Base-by-base conservation (phyloP, 331 rosid genomes). In the Pyracantha coccinea region DNA sequence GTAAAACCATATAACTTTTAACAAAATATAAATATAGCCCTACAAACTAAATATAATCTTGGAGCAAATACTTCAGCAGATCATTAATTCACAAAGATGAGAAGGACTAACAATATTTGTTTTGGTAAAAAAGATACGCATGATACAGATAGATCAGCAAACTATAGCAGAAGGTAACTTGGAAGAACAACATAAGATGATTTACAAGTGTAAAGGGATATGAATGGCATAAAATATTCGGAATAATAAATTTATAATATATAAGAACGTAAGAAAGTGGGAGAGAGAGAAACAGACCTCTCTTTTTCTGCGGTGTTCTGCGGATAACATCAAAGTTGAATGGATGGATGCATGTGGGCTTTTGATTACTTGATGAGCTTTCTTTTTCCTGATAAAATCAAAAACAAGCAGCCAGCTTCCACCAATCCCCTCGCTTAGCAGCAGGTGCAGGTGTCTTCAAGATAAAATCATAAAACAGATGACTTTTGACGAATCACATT, bases 401-500 rank as follows among this genome's bases (percentile, higher is more conserved):
- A 81, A 81, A 38, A 73, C 6, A 66, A 83, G 86, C 78, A 81
- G 85, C 63, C 86, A 83, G 63, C 31, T 79, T 72, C 69, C 59
- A 71, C 88, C 91, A 90, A 88, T 90, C 73, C 61, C 72, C 32
- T 35, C 57, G 52, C 79, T 27, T 54, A 59, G 74, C 66, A 72
- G 72, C 87, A 78, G 80, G 25, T 20, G 74, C 87, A 70, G 66
- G 7, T 57, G 54, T 77, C 59, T 74, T 76, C 60, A 65, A 78
- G 81, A 81, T 68, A 83, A 76, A 75, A 28, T 20, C 69, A 29
- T 59, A 15, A 50, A 23, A 77, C 72, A 63, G 72, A 63, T 70
- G 71, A 23, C 66, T 75, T 75, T 80, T 70, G 62, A 70, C 89
- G 83, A 86, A 88, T 90, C 89, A 67, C 65, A 82, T 50, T 44